Base-by-base conservation (phyloP, 805 yeast species). In the Ogataea trehaloabstinens region DNA sequence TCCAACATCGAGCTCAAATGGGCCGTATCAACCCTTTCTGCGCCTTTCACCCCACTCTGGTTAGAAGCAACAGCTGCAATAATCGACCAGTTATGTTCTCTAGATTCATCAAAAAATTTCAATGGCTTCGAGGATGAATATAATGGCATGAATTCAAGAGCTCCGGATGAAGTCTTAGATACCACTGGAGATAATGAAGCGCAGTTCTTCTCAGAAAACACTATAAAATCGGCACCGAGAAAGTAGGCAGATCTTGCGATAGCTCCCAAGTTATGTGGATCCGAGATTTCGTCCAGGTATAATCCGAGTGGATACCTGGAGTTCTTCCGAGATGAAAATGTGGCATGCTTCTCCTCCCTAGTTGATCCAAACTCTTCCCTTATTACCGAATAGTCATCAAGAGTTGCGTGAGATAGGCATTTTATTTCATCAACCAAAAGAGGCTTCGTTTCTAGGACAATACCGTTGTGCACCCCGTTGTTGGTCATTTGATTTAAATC, bases 251-350 rank as follows among this genome's bases (percentile, higher is more conserved):
- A 76, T 55, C 96, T 67, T 20, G 85, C 62, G 30, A 88, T 77
- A 18, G 91, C 93, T 6, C 96, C 96, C 49, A 86, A 68, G 56
- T 88, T 88, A 57, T 86, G 95, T 0, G 96, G 91, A 58, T 88
- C 96, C 11, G 85, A 77, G 31, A 89, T 71, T 42, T 85, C 87
- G 59, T 88, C 96, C 19, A 88, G 62, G 51, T 73, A 87, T 3
- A 88, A 48, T 0, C 88, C 96, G 13, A 89, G 51, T 2, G 96
- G 95, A 50, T 62, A 61, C 13, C 55, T 55, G 25, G 58, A 61
- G 17, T 43, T 43, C 29, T 24, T 12, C 10, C 19, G 16, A 6
- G 21, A 21, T 10, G 35, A 15, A 3, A 44, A 15, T 33, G 32
- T 43, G 20, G 37, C 35, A 13, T 31, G 40, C 4, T 35, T 28